Evolutionary conservation across 2,329 filamentous ascomycete species (phyloP), one percentile per base, ranked within the genome.

Genomic region (Chrysoporthe austroafricana): DNA sequence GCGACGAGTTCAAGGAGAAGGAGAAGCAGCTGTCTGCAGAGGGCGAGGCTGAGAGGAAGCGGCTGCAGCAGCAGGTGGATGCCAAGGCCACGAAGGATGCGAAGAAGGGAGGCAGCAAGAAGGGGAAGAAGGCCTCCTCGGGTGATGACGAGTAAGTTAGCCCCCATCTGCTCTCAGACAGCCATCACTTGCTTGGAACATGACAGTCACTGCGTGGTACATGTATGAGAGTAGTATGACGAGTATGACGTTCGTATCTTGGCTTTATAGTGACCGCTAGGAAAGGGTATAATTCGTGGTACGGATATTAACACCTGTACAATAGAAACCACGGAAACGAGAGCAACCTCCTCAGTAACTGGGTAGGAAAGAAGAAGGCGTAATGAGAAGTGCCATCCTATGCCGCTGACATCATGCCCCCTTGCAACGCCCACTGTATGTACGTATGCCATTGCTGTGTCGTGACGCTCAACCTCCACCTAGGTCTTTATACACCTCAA

Each of bases 41-140:
- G 74, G 96, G 96, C 0, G 84, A 82, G 21, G 82, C 81, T 11
- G 93, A 97, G 80, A 84, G 96, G 64, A 85, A 86, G 70, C 92
- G 91, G 76, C 85, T 95, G 63, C 88, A 91, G 77, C 91, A 89
- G 46, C 92, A 96, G 79, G 91, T 92, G 13, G 90, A 96, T 71
- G 89, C 89, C 75, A 95, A 93, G 79, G 78, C 83, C 36, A 87
- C 84, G 70, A 90, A 90, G 74, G 86, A 85, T 67, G 81, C 82
- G 36, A 86, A 82, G 74, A 78, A 78, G 72, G 73, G 69, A 58
- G 75, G 63, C 14, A 76, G 77, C 71, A 83, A 79, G 75, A 76
- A 74, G n/a, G 71, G 68, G 26, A 77, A 77, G 71, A 78, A 77
- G 73, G 68, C 66, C 26, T 70, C 62, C 34, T 73, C 76, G 50